Evolutionary conservation across 106 monocot species (phyloP).

Genomic region (Acorus calamus): DNA sequence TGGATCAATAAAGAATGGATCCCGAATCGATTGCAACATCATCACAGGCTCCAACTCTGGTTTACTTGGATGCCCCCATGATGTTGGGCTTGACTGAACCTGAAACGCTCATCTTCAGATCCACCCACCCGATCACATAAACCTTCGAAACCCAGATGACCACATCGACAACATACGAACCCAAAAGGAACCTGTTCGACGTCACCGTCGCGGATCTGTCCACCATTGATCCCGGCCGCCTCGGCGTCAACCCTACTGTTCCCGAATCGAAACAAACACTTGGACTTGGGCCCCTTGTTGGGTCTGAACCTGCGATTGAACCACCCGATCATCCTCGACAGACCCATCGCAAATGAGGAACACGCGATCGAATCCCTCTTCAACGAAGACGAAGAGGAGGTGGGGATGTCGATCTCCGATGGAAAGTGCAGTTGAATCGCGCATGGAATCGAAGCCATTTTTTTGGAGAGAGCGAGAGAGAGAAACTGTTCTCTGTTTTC

Average conservation of each 20-base stretch:
- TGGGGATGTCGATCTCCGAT: conserved; percentile 1
- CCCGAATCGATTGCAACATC: too few relatives aligned
- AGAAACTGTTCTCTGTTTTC: too few relatives aligned
- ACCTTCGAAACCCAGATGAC: too few relatives aligned
- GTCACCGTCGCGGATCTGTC: conserved; percentile 72
- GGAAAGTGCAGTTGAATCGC: conserved; percentile 1
- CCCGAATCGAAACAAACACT: conserved; percentile 71
- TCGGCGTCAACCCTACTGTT: conserved; percentile 62
- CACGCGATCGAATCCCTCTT: background rate
- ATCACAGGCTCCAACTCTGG: too few relatives aligned
- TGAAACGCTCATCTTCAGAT: too few relatives aligned
- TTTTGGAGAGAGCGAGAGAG: background rate
- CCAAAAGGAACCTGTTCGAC: conserved; percentile 61
- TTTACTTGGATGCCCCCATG: too few relatives aligned
- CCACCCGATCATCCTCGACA: conserved; percentile 27
- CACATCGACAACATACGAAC: too few relatives aligned
- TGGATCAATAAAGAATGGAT: too few relatives aligned
- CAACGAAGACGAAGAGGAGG: conserved; percentile 3
- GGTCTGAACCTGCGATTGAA: conserved; percentile 11
- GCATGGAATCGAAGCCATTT: conserved; percentile 35
- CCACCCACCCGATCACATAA: too few relatives aligned
- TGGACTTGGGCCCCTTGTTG: conserved; percentile 20
- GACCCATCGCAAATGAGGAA: conserved; percentile 9
- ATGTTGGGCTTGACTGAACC: too few relatives aligned
- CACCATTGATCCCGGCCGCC: conserved; percentile 80